Evolutionary conservation across 441 rosid species (phyloP).

Genomic region (Geranium incanum): DNA sequence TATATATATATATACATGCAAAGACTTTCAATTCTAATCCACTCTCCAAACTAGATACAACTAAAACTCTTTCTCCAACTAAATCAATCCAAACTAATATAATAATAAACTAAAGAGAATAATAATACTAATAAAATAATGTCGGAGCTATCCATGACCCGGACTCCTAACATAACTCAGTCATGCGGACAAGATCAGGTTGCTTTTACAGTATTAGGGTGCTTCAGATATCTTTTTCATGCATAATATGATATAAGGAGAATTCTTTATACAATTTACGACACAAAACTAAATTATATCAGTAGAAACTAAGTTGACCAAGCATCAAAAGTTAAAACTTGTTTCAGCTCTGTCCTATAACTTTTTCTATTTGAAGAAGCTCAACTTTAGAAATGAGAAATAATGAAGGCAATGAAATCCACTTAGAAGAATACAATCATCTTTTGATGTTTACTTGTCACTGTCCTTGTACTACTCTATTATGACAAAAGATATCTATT

Average conservation of each 20-base stretch:
- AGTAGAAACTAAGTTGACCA: not conserved
- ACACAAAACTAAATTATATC: not conserved
- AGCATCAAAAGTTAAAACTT: not conserved
- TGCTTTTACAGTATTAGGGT: not conserved
- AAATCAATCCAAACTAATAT: no score
- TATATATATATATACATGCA: no score
- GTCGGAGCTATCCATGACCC: no score
- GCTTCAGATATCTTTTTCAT: not conserved
- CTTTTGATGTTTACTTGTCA: not conserved
- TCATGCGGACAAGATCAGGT: not conserved
- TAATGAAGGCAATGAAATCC: not conserved
- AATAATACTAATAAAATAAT: no score
- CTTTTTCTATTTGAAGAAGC: not conserved
- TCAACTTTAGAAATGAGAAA: not conserved
- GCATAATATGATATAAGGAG: not conserved
- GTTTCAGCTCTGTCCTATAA: not conserved
- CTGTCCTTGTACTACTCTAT: not conserved
- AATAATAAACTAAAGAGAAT: no score
- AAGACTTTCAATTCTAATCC: no score
- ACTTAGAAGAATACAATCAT: not conserved
- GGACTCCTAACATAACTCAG: no score
- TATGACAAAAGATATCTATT: not conserved
- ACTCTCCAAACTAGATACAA: no score
- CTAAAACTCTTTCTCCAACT: no score
- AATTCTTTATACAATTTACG: not conserved